These are phyloP conservation scores for Cyberlindnera xishuangbannaensis DNA, from an alignment of 805 yeast genomes.

Conservation along the genomic window DNA sequence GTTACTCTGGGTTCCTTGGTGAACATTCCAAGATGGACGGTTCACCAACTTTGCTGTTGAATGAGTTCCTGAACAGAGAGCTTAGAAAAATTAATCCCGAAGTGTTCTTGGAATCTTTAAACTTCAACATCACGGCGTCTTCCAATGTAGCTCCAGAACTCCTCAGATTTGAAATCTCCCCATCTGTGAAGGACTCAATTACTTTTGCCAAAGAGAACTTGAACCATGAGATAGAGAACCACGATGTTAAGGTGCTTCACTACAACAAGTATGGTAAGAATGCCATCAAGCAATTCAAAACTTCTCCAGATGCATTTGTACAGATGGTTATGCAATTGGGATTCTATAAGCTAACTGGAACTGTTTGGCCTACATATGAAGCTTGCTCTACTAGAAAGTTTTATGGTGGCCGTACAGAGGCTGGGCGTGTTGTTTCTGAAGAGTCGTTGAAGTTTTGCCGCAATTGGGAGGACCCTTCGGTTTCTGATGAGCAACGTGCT, in stretches of 20 bases:
- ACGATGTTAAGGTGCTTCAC: slow-evolving; percentile 74
- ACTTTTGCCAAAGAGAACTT: slow-evolving; percentile 52
- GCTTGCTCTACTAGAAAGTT: slow-evolving; percentile 91
- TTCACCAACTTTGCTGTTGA: slow-evolving; percentile 85
- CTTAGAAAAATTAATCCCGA: slow-evolving; percentile 41
- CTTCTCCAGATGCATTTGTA: slow-evolving; percentile 89
- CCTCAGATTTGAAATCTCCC: slow-evolving; percentile 55
- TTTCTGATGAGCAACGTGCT: slow-evolving; percentile 48
- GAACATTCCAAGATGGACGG: slow-evolving; percentile 99
- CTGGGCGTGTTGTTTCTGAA: slow-evolving; percentile 76
- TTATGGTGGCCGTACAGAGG: slow-evolving; percentile 89
- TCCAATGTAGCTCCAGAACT: slow-evolving; percentile 19
- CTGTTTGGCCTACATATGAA: slow-evolving; percentile 86
- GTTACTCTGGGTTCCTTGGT: slow-evolving; percentile 87
- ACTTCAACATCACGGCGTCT: slow-evolving; percentile 4
- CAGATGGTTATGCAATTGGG: slow-evolving; percentile 92
- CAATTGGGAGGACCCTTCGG: slow-evolving; percentile 56
- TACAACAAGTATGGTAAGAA: slow-evolving; percentile 83
- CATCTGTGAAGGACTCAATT: slow-evolving; percentile 46
- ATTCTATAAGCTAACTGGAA: slow-evolving; percentile 76
- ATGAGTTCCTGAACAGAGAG: slow-evolving; percentile 63
- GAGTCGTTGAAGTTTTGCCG: slow-evolving; percentile 68
- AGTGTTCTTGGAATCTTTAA: slow-evolving; percentile 21
- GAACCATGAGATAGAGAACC: slow-evolving; percentile 44
- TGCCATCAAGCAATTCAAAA: slow-evolving; percentile 75